Base-by-base conservation (phyloP, 2,329 filamentous ascomycete genomes). In the Sporothrix euskadiensis region DNA sequence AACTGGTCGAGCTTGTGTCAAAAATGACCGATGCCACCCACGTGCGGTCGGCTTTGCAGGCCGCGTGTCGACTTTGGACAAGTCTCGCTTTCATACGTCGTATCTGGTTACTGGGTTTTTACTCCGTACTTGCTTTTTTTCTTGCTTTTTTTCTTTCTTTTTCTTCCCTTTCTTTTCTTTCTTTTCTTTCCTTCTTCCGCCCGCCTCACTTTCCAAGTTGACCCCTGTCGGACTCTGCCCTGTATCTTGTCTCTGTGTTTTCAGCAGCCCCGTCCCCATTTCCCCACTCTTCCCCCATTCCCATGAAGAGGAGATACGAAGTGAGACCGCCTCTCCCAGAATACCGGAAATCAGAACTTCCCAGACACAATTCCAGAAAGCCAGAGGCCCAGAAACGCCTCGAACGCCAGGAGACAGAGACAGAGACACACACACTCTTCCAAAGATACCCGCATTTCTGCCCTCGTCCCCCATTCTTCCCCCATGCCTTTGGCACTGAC, bases 401-500 rank as follows among this genome's bases (percentile, higher is more conserved):
- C 26, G 26, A 26, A 26, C 26, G 26, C 26, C 26, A 26, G 26
- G 26, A 26, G 26, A 63, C 32, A 26, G 26, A 26, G 26, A 26
- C 26, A 26, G 26, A 26, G 26, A 26, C 2, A 26, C 26, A 26
- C 26, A n/a, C 32, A 22, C 32, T 12, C 35, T 35, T 35, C 52
- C 54, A 30, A 57, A 57, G 39, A 39, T 65, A 26, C 59, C 59
- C 59, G 35, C 59, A 44, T 63, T 59, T 35, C n/a, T 56, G 7
- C 41, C 41, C 41, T 14, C 6, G 7, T 52, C 49, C 19, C 19
- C 47, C 47, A 19, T 19, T 4, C 49, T 16, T 16, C 26, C 41
- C 41, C 41, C 41, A 44, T 44, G 44, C 10, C 26, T 47, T 22
- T 41, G 35, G 8, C 0, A 26, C 26, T n/a, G 59, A 14, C 59